Percentiles rank a stretch among this genome's conserved stretches.
These are phyloP conservation scores for Delitschia confertaspora DNA, from an alignment of 495 filamentous ascomycete species.

Conservation along the genomic window DNA sequence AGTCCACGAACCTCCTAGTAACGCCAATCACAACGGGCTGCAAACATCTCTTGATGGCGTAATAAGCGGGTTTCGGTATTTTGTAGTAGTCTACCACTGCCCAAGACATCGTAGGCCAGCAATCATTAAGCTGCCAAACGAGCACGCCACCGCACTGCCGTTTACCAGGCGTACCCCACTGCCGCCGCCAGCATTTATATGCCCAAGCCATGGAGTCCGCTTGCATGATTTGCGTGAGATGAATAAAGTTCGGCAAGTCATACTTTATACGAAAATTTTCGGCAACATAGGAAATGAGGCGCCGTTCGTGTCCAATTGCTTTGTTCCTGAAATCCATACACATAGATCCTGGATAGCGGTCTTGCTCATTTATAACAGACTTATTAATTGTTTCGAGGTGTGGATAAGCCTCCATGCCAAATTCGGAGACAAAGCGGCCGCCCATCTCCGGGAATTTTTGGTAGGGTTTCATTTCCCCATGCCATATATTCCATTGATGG, in stretches of 20 bases:
- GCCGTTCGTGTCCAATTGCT: constrained; percentile 18
- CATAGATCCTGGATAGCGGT: constrained; percentile 16
- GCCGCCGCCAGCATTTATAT: constrained; percentile 17
- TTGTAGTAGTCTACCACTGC: constrained; percentile 25
- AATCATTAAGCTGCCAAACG: constrained; percentile 27
- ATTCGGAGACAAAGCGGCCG: constrained; percentile 25
- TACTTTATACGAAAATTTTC: constrained; percentile 24
- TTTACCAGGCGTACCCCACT: constrained; percentile 12
- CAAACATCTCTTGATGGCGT: constrained; percentile 19
- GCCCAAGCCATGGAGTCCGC: constrained; percentile 19
- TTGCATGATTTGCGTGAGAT: constrained; percentile 25
- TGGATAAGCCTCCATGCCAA: constrained; percentile 26
- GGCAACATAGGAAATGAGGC: constrained; percentile 13
- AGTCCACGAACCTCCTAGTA: constrained; percentile 7
- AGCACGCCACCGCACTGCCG: constrained; percentile 21
- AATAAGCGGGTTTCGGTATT: constrained; percentile 19
- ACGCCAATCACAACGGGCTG: constrained; percentile 14
- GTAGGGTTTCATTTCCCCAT: constrained; percentile 17
- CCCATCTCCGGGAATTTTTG: constrained; percentile 15
- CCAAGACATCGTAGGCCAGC: constrained; percentile 38
- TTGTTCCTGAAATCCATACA: constrained; percentile 25
- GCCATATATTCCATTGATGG: constrained; percentile 26
- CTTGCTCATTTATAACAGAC: constrained; percentile 34
- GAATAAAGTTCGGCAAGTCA: constrained; percentile 16
- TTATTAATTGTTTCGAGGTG: constrained; percentile 15